phyloP scores from a whole-genome alignment of 1,139 yeast species.

The Protomyces inundatus region DNA sequence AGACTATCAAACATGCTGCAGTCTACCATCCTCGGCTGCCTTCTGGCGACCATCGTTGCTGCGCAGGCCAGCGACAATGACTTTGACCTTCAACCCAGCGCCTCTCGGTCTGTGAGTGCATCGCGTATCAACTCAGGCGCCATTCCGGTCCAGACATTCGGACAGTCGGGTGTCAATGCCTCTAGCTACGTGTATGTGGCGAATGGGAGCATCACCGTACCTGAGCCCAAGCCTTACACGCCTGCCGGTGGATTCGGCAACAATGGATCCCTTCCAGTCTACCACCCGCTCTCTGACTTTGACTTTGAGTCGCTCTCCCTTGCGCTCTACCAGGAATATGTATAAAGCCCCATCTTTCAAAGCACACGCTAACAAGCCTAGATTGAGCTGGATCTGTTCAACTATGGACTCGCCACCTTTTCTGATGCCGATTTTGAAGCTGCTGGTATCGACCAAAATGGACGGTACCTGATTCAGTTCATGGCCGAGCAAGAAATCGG shows the following conservation, averaged over 20 bases:
- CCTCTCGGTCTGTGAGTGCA: not conserved
- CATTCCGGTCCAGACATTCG: conserved; percentile 14
- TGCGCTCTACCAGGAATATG: conserved; percentile 29
- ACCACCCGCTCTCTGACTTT: conserved; percentile 29
- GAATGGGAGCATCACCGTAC: conserved; percentile 25
- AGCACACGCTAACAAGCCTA: not conserved
- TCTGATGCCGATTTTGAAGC: conserved; percentile 29
- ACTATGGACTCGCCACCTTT: conserved; percentile 29
- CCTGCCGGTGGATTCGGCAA: conserved; percentile 30
- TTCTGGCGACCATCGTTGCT: too few species aligned
- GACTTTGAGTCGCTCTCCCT: conserved; percentile 29
- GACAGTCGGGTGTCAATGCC: conserved; percentile 23
- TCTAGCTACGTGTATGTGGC: conserved; percentile 26
- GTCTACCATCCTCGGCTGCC: too few species aligned
- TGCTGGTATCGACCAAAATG: conserved; percentile 26
- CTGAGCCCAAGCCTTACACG: conserved; percentile 27
- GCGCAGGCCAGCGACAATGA: too few species aligned
- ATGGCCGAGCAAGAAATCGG: conserved; percentile 31
- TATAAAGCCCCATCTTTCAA: not conserved
- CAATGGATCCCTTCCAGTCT: conserved; percentile 26
- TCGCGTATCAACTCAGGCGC: not conserved
- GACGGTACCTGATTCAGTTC: conserved; percentile 28
- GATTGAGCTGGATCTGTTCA: conserved; percentile 29
- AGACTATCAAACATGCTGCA: too few species aligned
- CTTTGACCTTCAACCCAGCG: too few species aligned